A percentile compares a stretch with the other conserved stretches of the same genome.
phyloP scores from a whole-genome alignment of 441 rosid species.

The Brassica balearica region DNA sequence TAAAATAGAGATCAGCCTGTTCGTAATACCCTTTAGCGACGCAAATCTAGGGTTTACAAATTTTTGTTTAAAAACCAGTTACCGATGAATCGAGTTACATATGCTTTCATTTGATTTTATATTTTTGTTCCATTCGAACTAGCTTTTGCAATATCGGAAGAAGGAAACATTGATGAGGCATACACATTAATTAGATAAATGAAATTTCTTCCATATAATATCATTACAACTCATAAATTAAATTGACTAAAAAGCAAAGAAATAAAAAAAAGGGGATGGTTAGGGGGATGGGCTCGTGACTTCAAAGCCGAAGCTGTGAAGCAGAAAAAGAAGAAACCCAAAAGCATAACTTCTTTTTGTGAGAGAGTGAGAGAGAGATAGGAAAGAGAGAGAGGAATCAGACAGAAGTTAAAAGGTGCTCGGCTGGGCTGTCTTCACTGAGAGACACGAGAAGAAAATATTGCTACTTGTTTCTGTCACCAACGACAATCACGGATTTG shows the following conservation, averaged over 20 bases:
- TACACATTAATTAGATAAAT: slow-evolving; percentile 31
- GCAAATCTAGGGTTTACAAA: slow-evolving; percentile 12
- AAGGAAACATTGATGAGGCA: slow-evolving; percentile 41
- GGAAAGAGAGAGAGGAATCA: neutral
- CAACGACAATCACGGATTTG: slow-evolving; percentile 52
- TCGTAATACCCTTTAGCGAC: neutral
- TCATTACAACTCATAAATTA: slow-evolving; percentile 44
- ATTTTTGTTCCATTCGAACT: slow-evolving; percentile 29
- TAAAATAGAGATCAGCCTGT: slow-evolving; percentile 8
- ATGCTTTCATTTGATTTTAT: neutral
- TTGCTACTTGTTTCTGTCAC: slow-evolving; percentile 49
- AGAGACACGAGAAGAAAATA: slow-evolving; percentile 50
- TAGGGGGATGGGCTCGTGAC: slow-evolving; percentile 51
- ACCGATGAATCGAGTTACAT: neutral
- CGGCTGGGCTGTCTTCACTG: slow-evolving; percentile 46
- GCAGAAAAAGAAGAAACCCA: slow-evolving; percentile 29
- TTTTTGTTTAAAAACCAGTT: slow-evolving; percentile 3
- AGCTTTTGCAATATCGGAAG: slow-evolving; percentile 37
- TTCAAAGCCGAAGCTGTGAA: slow-evolving; percentile 45
- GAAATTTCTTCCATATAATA: slow-evolving; percentile 25
- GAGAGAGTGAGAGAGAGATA: neutral
- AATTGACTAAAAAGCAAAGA: slow-evolving; percentile 36
- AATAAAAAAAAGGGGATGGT: slow-evolving; percentile 41
- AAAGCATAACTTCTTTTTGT: slow-evolving; percentile 25
- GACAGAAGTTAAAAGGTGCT: slow-evolving; percentile 24